These are phyloP conservation scores for Solanum dulcamara DNA, from an alignment of 257 asterid species.

Conservation along the genomic window DNA sequence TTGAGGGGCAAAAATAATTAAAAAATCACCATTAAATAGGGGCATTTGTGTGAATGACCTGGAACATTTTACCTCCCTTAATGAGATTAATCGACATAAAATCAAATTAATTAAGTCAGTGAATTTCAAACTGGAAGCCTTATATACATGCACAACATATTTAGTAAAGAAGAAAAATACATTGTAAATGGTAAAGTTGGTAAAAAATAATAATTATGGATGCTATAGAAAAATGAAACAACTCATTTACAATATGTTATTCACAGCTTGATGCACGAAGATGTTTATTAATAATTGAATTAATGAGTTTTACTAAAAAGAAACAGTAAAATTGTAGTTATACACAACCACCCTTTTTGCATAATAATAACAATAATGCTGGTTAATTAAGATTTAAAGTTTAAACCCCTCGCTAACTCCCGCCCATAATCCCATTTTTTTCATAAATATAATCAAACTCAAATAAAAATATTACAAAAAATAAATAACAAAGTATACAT, in stretches of 20 bases:
- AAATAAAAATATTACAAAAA: background rate
- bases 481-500: conserved; percentile 1
- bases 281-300: background rate
- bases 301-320: background rate
- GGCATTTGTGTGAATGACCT: too few species aligned
- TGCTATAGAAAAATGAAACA: background rate
- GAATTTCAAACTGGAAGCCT: background rate
- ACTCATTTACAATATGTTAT: background rate
- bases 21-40: background rate
- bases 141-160: too few species aligned
- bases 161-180: background rate
- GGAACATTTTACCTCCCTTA: background rate
- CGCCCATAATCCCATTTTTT: background rate
- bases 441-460: background rate
- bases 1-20: too few species aligned
- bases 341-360: background rate
- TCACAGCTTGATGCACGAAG: background rate
- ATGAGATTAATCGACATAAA: background rate
- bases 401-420: background rate
- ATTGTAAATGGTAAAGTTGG: background rate
- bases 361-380: background rate
- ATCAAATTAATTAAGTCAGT: background rate
- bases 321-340: background rate
- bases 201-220: background rate
- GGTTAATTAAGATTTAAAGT: background rate